Conservation (phyloP, 169 alveolate species). For the Eimeria acervulina region DNA sequence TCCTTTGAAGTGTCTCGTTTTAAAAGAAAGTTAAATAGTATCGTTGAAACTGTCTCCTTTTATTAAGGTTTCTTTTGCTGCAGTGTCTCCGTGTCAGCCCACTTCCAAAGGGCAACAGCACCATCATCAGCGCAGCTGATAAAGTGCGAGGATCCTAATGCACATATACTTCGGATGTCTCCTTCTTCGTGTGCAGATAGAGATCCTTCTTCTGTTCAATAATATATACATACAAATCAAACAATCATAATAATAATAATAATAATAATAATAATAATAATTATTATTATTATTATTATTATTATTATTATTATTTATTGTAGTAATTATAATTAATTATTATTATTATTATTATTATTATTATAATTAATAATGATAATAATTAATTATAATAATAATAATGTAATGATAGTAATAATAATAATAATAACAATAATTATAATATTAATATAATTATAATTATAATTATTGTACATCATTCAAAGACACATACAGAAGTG, state of each 20-base stretch:
- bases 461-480: neutral
- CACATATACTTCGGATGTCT: neutral
- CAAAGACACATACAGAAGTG: neutral
- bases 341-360: too few species aligned
- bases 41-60: neutral
- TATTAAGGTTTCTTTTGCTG: neutral
- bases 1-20: too few species aligned
- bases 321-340: too few species aligned
- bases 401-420: too few species aligned
- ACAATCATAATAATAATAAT: too few species aligned
- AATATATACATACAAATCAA: too few species aligned
- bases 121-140: constrained; percentile 49
- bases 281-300: too few species aligned
- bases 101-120: constrained; percentile 32
- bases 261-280: too few species aligned
- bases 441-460: neutral
- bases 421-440: too few species aligned
- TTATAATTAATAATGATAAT: too few species aligned
- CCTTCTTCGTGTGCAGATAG: constrained; percentile 39
- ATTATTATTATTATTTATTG: too few species aligned
- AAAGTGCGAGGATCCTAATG: neutral
- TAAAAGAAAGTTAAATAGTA: neutral
- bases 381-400: too few species aligned
- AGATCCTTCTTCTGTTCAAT: constrained; percentile 9
- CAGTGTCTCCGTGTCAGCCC: constrained; percentile 16